Base-by-base conservation (phyloP, 2,329 filamentous ascomycete genomes). In the Alternaria incomplexa region DNA sequence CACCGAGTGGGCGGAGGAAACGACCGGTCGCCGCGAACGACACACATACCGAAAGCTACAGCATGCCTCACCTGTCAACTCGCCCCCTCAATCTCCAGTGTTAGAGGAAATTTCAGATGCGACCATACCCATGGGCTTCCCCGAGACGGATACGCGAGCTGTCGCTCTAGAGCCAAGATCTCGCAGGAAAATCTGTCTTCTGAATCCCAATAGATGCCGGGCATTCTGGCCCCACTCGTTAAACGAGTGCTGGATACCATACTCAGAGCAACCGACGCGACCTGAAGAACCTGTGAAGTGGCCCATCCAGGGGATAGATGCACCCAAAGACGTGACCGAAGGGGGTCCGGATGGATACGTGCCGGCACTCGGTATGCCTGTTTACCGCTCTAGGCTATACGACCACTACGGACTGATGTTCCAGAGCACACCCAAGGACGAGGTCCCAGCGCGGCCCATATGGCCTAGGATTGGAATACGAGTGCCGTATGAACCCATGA, bases 391-490 rank as follows among this genome's bases (percentile, higher is more conserved):
- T 17, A 54, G 63, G 30, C 20, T 63, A 13, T 3, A 5, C 1
- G 63, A 66, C 44, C 60, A 66, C 36, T 63, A 61, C 12, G 63
- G 57, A 6, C 23, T 56, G n/a, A 53, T n/a, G 10, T 11, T 15
- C 5, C 5, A 28, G 2, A 15, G 2, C 25, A 20, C 32, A n/a
- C 28, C 28, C 11, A 30, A 13, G 5, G 12, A 30, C 1, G 12
- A 30, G 5, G 12, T 2, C 28, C 28, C 28, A 30, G 28, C 5
- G 28, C 28, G 28, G 28, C 15, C 23, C 3, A 13, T 11, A 30
- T 66, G 63, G 60, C 63, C 63, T 15, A 52, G 26, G n/a, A 15
- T 61, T 5, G 63, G 63, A 3, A 50, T 63, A 2, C 20, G 63
- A 9, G 50, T 63, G 2, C 56, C 63, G 3, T 66, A 66, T 28